Percentiles rank a stretch among this genome's conserved stretches.
Conservation (phyloP, 1,284 basidiomycete genomes). For the Malassezia psittaci region DNA sequence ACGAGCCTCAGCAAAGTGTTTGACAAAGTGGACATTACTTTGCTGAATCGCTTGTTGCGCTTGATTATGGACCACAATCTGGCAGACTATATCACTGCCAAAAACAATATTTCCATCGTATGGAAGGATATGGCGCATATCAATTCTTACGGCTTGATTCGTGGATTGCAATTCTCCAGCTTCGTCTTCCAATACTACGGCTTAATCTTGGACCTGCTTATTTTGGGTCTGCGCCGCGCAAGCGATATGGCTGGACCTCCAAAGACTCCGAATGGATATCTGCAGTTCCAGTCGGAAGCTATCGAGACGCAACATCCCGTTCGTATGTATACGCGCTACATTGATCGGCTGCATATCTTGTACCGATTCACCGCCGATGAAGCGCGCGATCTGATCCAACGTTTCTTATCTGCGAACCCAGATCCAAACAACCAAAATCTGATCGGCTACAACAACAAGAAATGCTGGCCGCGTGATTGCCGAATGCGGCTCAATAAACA, state of each 20-base stretch:
- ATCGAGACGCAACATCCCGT: conserved; percentile 45
- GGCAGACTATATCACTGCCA: conserved; percentile 47
- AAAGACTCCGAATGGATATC: conserved; percentile 45
- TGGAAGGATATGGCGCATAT: conserved; percentile 48
- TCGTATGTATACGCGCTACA: conserved; percentile 44
- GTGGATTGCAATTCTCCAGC: conserved; percentile 45
- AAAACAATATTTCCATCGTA: conserved; percentile 48
- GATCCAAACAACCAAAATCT: conserved; percentile 98
- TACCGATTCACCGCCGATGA: conserved; percentile 99
- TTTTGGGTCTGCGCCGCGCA: conserved; percentile 43
- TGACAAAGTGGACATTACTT: conserved; percentile 47
- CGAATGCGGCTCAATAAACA: conserved; percentile 99
- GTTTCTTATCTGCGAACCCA: conserved; percentile 89
- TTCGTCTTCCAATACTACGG: conserved; percentile 49
- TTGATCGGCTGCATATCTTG: conserved; percentile 55
- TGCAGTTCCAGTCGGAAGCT: conserved; percentile 41
- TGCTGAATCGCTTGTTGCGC: conserved; percentile 45
- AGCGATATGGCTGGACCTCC: conserved; percentile 46
- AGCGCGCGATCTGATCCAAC: conserved; percentile 90
- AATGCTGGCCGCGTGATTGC: conserved; percentile 97
- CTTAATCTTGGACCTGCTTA: conserved; percentile 43
- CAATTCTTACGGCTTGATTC: conserved; percentile 45
- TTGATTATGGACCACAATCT: conserved; percentile 48
- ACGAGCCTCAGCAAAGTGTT: conserved; percentile 45
- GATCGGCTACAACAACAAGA: conserved; percentile 97